Evolutionary conservation across 352 stramenopile species (phyloP), one percentile per base, ranked within the genome.

Genomic region (Phytophthora pisi): DNA sequence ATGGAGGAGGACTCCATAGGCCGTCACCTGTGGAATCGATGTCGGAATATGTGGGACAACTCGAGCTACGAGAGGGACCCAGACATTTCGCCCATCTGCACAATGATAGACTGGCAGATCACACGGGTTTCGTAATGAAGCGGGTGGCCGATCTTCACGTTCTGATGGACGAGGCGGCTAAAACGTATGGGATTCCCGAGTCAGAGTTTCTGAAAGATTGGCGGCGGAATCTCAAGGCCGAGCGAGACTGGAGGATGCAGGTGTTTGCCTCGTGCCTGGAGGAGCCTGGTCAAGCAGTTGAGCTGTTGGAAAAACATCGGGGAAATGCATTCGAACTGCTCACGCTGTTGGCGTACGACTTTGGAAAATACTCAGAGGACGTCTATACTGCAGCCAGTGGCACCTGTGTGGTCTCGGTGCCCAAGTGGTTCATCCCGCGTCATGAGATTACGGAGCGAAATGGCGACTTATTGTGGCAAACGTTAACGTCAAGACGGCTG

Each of bases 391-490:
- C 42, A n/a, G 5, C 23, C n/a, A 13, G 9, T 47, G 42, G 16
- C 5, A 9, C 9, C 11, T 47, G 40, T 47, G 16, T 47, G 15
- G 40, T 47, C 15, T 47, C 40, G 6, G 40, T 47, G 4, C 40
- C 40, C 15, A 20, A 47, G 16, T 47, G 40, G 40, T 47, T 47
- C 9, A 47, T 47, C 40, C 40, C 40, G 5, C 40, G 40, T 5
- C 40, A 47, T 13, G 40, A 47, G 23, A 47, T 47, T 47, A 47
- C 40, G 16, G 40, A 47, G 38, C 9, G 38, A 45, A 45, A 45
- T 45, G 38, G 38, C 13, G 38, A 45, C 15, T 45, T n/a, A 6
- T n/a, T 45, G 38, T 45, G 40, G 40, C 40, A 47, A 47, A 47
- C 9, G 40, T 47, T 23, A 47, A 47, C 40, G 40, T 47, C 40